Evolutionary conservation across 257 asterid species (phyloP).

Genomic region (Rauvolfia tetraphylla): DNA sequence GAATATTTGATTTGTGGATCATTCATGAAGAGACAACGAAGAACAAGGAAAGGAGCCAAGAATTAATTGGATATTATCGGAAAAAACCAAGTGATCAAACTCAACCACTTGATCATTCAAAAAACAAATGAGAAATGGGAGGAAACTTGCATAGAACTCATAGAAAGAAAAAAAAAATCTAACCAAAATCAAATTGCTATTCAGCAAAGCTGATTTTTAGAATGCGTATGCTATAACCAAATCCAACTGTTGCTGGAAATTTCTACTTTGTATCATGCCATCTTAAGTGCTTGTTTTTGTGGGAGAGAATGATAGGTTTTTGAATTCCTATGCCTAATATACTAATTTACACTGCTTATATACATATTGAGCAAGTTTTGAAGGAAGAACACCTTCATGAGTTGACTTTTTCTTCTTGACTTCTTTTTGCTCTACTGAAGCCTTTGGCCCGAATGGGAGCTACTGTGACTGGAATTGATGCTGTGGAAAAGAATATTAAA

Average conservation of each 20-base stretch:
- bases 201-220: background rate
- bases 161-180: background rate
- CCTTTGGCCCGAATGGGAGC: slow-evolving; percentile 97
- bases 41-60: background rate
- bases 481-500: slow-evolving; percentile 85
- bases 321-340: too few relatives aligned
- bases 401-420: background rate
- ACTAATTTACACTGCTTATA: background rate
- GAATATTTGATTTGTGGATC: background rate
- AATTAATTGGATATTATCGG: background rate
- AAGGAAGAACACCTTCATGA: background rate
- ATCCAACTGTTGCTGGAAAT: background rate
- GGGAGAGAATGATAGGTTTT: background rate
- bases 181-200: background rate
- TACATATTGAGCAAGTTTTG: background rate
- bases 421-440: slow-evolving; percentile 35
- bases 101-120: background rate
- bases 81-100: background rate
- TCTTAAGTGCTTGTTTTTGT: background rate
- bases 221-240: background rate
- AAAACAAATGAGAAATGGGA: background rate
- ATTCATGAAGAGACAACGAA: background rate
- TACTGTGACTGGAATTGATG: slow-evolving; percentile 79
- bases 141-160: background rate
- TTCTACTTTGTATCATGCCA: background rate